Evolutionary conservation across 148 eudicot species (phyloP), one percentile per base, ranked within the genome.

Genomic region (Selenicereus undatus): DNA sequence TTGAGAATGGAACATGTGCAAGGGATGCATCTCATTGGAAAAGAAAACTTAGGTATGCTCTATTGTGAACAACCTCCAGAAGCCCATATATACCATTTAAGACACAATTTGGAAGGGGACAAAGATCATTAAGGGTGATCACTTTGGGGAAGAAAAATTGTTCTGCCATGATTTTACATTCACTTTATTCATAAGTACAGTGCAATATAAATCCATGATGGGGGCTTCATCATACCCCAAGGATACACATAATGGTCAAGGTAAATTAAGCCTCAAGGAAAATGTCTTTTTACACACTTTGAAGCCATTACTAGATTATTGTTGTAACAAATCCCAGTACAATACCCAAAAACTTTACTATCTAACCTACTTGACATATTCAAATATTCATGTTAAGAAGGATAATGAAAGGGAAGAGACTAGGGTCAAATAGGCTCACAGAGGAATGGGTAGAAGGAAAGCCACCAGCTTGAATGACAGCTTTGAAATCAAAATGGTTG

Each of bases 391-490:
- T 8, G 10, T 62, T 62, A 48, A 48, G 52, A 48, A 48, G 10
- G 52, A 62, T 0, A 62, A 62, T n/a, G 22, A 48, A 65, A 51
- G 2, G 78, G 11, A 8, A 51, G 6, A 64, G 20, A 36, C 58
- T n/a, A 9, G 56, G 48, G 2, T 35, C 35, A 81, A 18, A 29
- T 9, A 60, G 8, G 51, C 85, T 88, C 84, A 93, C 98, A 79
- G 98, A 93, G 54, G 98, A 93, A 89, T 95, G 98, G 17, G 98
- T 88, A 76, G 98, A 95, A 83, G 98, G 98, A 70, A 95, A 95
- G 8, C 98, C 97, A 87, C 98, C 98, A 88, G 98, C 84, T 85
- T 81, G 93, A 78, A 93, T 5, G n/a, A 81, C 83, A 84, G 89
- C 81, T 80, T 76, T 90, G 43, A 91, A 68, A 83, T 92, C 87